These are phyloP conservation scores for Myrmaecium sp. DNA, from an alignment of 2,329 filamentous ascomycete genomes.

Conservation along the genomic window DNA sequence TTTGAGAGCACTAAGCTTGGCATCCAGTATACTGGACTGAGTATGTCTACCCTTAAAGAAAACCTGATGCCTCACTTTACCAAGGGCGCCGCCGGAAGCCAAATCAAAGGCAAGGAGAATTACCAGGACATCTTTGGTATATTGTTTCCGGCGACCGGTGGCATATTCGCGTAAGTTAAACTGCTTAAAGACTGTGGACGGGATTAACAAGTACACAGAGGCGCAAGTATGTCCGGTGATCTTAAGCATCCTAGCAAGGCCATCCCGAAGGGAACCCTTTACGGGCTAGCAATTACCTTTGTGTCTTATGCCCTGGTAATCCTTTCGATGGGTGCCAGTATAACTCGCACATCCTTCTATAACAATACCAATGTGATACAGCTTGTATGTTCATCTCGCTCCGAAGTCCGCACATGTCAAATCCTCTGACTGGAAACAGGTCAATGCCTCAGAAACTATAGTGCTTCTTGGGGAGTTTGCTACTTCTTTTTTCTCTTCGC, in stretches of 20 bases:
- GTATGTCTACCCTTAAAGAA: conserved; percentile 48
- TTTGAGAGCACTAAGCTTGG: conserved; percentile 46
- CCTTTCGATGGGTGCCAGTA: conserved; percentile 59
- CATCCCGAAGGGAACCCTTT: conserved; percentile 71
- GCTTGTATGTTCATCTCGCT: conserved; percentile 28
- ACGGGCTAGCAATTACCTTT: conserved; percentile 61
- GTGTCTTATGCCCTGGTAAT: conserved; percentile 61
- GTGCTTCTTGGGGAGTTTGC: conserved; percentile 71
- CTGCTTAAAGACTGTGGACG: not conserved
- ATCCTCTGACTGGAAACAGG: conserved; percentile 19
- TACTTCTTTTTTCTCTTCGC: conserved; percentile 65
- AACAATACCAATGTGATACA: conserved; percentile 65
- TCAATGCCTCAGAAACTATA: conserved; percentile 56
- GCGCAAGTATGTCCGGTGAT: conserved; percentile 83
- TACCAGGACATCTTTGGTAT: conserved; percentile 78
- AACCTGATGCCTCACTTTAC: conserved; percentile 57
- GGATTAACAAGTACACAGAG: conserved; percentile 22
- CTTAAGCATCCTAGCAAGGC: conserved; percentile 66
- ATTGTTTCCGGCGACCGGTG: conserved; percentile 55
- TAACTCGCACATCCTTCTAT: conserved; percentile 57
- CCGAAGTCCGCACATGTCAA: conserved; percentile 1
- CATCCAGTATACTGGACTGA: conserved; percentile 66
- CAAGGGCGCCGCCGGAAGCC: conserved; percentile 42
- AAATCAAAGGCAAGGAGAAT: conserved; percentile 45
- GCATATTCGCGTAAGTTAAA: conserved; percentile 35